These are phyloP conservation scores for Colletotrichum liriopes DNA, from an alignment of 2,329 filamentous ascomycete species.

Conservation along the genomic window DNA sequence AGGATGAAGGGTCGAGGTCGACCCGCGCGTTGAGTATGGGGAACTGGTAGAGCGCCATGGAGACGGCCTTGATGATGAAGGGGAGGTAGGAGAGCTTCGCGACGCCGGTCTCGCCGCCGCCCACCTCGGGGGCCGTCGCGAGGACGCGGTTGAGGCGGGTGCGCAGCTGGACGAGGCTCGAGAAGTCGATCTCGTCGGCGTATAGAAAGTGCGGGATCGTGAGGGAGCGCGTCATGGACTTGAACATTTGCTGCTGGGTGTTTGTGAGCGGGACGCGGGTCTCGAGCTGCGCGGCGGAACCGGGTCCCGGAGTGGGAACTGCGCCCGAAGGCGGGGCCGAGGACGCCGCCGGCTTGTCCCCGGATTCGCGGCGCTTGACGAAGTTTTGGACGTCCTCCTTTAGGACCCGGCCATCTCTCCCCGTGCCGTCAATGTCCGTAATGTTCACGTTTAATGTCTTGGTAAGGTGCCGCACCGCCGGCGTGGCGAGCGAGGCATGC, in stretches of 20 bases:
- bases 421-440: constrained; percentile 83
- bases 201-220: constrained; percentile 96
- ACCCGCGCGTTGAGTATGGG: constrained; percentile 91
- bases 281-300: constrained; percentile 72
- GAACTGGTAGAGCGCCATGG: constrained; percentile 84
- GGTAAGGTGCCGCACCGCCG: constrained; percentile 89
- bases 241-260: constrained; percentile 95
- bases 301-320: constrained; percentile 46
- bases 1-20: constrained; percentile 64
- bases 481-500: constrained; percentile 85
- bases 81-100: constrained; percentile 89
- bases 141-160: constrained; percentile 80
- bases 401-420: constrained; percentile 89
- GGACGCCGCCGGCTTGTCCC: constrained; percentile 6
- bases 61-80: constrained; percentile 96
- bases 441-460: constrained; percentile 88
- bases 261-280: constrained; percentile 79
- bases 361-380: constrained; percentile 66
- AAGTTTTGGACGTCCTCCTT: constrained; percentile 92
- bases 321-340: constrained; percentile 47
- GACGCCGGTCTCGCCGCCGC: constrained; percentile 55
- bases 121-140: constrained; percentile 62
- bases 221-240: constrained; percentile 93
- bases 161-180: constrained; percentile 80
- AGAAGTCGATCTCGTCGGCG: constrained; percentile 90